Evolutionary conservation across 352 stramenopile species (phyloP).

Genomic region (Halophytophthora batemanensis): DNA sequence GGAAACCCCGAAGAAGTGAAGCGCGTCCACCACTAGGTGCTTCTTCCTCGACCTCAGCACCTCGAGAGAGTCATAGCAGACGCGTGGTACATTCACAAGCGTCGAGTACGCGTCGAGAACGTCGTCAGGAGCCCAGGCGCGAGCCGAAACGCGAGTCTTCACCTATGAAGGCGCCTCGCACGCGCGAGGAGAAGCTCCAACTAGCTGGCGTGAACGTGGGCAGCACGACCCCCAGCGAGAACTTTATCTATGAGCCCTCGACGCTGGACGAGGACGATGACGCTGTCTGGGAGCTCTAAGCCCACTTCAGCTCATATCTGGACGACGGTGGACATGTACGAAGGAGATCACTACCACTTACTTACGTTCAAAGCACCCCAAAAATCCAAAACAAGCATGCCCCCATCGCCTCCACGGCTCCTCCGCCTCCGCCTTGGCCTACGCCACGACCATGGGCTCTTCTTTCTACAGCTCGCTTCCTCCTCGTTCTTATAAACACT

Average conservation of each 20-base stretch:
- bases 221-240: slow-evolving; percentile 10
- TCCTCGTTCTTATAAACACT: no score
- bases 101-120: no score
- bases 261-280: slow-evolving; percentile 16
- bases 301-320: no score
- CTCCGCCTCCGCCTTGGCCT: no score
- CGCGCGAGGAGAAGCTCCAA: slow-evolving; percentile 19
- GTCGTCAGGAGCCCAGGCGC: not conserved
- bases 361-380: no score
- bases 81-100: no score
- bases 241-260: slow-evolving; percentile 14
- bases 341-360: no score
- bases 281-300: slow-evolving; percentile 33
- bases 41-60: not conserved
- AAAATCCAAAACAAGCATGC: no score
- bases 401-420: no score
- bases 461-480: no score
- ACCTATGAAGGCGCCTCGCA: slow-evolving; percentile 5
- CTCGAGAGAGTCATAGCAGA: slow-evolving; percentile 5
- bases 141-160: slow-evolving; percentile 18
- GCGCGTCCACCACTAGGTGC: slow-evolving; percentile 19
- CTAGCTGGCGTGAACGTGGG: slow-evolving; percentile 15
- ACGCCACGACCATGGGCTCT: no score
- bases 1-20: slow-evolving; percentile 10
- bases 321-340: not conserved